Conservation (phyloP, 306 rosid species). For the Erythrophleum fordii region DNA sequence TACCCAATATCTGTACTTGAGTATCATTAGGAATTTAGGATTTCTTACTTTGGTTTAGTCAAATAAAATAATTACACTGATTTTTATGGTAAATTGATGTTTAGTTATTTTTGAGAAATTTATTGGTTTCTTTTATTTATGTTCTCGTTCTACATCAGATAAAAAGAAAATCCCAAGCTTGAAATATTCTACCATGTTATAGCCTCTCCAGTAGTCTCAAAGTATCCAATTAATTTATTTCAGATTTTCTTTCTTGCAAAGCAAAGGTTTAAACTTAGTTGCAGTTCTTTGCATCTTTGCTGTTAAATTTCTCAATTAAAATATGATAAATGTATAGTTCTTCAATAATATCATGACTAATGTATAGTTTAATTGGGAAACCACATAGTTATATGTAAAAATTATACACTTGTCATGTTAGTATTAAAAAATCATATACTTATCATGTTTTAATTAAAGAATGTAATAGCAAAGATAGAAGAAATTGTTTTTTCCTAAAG, state of each 20-base stretch:
- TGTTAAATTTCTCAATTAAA: no score
- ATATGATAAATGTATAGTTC: no score
- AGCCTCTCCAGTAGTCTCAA: background rate
- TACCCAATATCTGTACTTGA: background rate
- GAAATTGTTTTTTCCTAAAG: no score
- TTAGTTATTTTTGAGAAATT: background rate
- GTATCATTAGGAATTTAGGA: background rate
- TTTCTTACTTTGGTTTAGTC: background rate
- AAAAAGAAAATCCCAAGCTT: background rate
- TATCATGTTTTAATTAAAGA: no score
- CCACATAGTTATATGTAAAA: no score
- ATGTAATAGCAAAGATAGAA: no score
- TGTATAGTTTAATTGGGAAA: no score
- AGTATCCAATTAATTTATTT: background rate
- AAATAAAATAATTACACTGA: background rate
- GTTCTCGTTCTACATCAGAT: background rate
- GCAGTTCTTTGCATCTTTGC: no score
- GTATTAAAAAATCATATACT: no score
- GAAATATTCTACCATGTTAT: background rate
- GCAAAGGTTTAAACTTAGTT: no score
- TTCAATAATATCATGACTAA: no score
- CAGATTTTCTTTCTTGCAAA: background rate
- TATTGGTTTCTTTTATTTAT: background rate
- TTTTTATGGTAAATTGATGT: background rate
- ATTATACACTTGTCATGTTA: no score